Evolutionary conservation across 306 rosid species (phyloP), one percentile per base, ranked within the genome.

Genomic region (Acacia melanoxylon): DNA sequence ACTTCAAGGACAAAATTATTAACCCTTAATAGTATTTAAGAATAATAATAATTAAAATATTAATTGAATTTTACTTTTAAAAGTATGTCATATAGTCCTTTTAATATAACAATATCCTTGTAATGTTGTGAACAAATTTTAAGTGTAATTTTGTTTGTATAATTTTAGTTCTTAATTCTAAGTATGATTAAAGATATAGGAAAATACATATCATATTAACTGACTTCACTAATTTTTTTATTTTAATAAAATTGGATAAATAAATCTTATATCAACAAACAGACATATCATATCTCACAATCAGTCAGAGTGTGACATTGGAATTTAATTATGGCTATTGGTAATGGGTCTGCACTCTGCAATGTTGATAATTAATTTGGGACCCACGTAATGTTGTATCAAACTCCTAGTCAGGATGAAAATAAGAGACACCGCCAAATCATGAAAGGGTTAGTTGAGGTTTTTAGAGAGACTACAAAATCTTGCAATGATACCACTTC

Each of bases 341-440:
- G 11, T 29, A 82, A 82, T 76, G 80, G 72, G 78, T 65, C 40
- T 67, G 49, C 82, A 78, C 75, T 65, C 40, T 67, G 49, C 82
- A 78, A 72, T 81, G 85, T 83, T 86, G 27, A 61, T 25, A 24
- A 37, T 68, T 41, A 11, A 74, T 76, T 11, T 62, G 90, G 87
- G 87, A 65, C 90, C 87, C 84, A 86, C 87, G 31, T 12, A n/a
- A 10, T 33, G 67, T 44, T 72, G 82, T 33, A 80, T 85, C 72
- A 82, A 81, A 48, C 85, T 82, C 76, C 51, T 51, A 81, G 81
- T 82, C 83, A 86, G 68, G 76, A 70, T 86, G 87, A 75, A 87
- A 81, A 88, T 62, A 76, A 87, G 85, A 87, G 29, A 40, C 86
- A 83, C 77, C 87, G 82, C 81, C 85, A 78, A 83, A 83, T 81